Conservation (phyloP, 495 filamentous ascomycete species). For the Neurospora sp. region DNA sequence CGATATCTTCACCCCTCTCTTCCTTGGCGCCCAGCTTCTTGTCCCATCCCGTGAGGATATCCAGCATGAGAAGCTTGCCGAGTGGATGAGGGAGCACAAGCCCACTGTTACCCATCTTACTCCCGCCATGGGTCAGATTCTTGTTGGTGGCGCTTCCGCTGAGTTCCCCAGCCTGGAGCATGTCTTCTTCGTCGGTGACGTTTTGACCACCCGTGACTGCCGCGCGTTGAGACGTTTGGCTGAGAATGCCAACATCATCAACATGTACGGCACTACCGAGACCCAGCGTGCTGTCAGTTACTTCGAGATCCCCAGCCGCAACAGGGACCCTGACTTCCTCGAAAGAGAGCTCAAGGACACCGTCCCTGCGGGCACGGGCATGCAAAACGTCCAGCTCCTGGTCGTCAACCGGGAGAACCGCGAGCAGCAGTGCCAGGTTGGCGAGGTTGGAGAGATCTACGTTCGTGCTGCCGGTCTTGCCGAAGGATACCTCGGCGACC, state of each 20-base stretch:
- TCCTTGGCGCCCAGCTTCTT: slow-evolving; percentile 72
- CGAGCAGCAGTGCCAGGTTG: slow-evolving; percentile 62
- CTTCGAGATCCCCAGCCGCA: slow-evolving; percentile 69
- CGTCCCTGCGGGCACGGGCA: slow-evolving; percentile 80
- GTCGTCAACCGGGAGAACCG: slow-evolving; percentile 76
- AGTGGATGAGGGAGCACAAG: slow-evolving; percentile 77
- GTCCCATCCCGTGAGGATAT: slow-evolving; percentile 82
- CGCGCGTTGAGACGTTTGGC: slow-evolving; percentile 68
- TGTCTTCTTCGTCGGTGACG: slow-evolving; percentile 90
- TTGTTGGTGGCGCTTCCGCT: slow-evolving; percentile 73
- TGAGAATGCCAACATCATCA: slow-evolving; percentile 68
- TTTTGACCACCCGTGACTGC: slow-evolving; percentile 82
- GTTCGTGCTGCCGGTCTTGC: slow-evolving; percentile 83
- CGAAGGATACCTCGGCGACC: slow-evolving; percentile 71
- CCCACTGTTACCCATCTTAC: slow-evolving; percentile 87
- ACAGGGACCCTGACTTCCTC: slow-evolving; percentile 55
- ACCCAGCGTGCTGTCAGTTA: slow-evolving; percentile 81
- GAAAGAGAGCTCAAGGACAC: slow-evolving; percentile 60
- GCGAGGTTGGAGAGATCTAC: slow-evolving; percentile 81
- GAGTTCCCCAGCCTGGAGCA: slow-evolving; percentile 69
- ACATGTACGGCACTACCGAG: slow-evolving; percentile 92
- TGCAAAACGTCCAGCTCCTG: slow-evolving; percentile 86
- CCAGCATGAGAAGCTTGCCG: slow-evolving; percentile 74
- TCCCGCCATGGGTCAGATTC: slow-evolving; percentile 91
- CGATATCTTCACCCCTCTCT: slow-evolving; percentile 92